Percentiles rank a stretch among this genome's conserved stretches.
Conservation (phyloP, 2,329 filamentous ascomycete genomes). For the Cylindrodendrum hubeiense region DNA sequence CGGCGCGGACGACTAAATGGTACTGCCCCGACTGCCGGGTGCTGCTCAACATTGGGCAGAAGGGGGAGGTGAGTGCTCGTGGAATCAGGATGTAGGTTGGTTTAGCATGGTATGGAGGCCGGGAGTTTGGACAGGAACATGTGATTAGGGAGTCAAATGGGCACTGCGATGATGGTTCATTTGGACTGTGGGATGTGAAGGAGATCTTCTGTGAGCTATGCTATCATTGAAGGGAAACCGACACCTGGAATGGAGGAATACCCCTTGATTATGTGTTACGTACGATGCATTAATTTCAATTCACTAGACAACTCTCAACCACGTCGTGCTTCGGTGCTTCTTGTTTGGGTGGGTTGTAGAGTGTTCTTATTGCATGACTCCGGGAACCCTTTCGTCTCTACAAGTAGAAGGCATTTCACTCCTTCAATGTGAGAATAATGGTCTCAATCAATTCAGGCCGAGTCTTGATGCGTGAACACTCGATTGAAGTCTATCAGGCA, state of each 20-base stretch:
- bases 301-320: not conserved
- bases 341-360: too few species aligned
- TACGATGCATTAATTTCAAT: not conserved
- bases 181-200: not conserved
- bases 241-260: not conserved
- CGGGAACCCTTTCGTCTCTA: not conserved
- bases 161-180: conserved; percentile 1
- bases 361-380: not conserved
- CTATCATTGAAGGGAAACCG: not conserved
- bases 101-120: not conserved
- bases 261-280: not conserved
- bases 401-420: not conserved
- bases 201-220: not conserved
- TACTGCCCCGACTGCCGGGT: conserved; percentile 84
- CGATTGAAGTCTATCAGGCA: too few species aligned
- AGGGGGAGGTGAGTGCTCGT: conserved; percentile 72
- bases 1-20: conserved; percentile 82
- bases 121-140: conserved; percentile 21
- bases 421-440: too few species aligned
- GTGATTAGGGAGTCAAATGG: conserved; percentile 17
- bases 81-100: conserved; percentile 60
- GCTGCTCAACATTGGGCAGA: conserved; percentile 71
- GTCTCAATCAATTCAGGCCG: too few species aligned
- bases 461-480: too few species aligned
- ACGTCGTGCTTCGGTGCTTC: too few species aligned